Evolutionary conservation across 1,284 basidiomycete genomes (phyloP).

Genomic region (Thecaphora thlaspeos): DNA sequence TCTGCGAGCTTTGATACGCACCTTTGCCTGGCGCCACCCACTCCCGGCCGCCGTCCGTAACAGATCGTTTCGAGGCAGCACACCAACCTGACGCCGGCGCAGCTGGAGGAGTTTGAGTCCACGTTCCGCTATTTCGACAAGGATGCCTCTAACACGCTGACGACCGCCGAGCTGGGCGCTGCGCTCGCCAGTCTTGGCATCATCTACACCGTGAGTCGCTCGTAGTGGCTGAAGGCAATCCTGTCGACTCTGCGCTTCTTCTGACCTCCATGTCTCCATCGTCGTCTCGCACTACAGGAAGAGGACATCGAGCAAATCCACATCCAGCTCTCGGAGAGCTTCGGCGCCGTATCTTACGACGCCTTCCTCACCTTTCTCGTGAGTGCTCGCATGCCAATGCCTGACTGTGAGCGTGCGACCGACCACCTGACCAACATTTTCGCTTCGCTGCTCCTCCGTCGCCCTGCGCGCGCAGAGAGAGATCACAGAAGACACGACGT

Average conservation of each 20-base stretch:
- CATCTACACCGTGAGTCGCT: conserved; percentile 65
- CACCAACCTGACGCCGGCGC: conserved; percentile 89
- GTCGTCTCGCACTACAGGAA: conserved; percentile 61
- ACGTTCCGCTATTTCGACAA: conserved; percentile 97
- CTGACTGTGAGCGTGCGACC: too few species aligned
- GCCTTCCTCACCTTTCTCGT: conserved; percentile 92
- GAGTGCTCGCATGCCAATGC: too few species aligned
- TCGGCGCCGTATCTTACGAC: conserved; percentile 87
- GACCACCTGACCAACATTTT: too few species aligned
- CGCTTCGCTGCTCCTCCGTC: neutral
- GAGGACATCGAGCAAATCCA: conserved; percentile 85
- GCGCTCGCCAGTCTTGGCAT: conserved; percentile 92
- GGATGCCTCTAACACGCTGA: conserved; percentile 84
- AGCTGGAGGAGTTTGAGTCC: conserved; percentile 93
- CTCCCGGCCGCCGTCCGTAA: too few species aligned
- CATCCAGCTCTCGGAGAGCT: conserved; percentile 75
- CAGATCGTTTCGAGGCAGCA: conserved; percentile 87
- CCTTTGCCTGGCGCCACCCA: too few species aligned
- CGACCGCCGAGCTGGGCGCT: conserved; percentile 80
- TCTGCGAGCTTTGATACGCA: too few species aligned
- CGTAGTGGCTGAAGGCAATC: conserved; percentile 3
- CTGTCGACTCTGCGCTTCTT: neutral
- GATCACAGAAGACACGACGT: conserved; percentile 92
- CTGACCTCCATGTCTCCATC: too few species aligned
- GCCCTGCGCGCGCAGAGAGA: conserved; percentile 60